Evolutionary conservation across 345 rosid genomes (phyloP).

Genomic region (Sapria himalayana): DNA sequence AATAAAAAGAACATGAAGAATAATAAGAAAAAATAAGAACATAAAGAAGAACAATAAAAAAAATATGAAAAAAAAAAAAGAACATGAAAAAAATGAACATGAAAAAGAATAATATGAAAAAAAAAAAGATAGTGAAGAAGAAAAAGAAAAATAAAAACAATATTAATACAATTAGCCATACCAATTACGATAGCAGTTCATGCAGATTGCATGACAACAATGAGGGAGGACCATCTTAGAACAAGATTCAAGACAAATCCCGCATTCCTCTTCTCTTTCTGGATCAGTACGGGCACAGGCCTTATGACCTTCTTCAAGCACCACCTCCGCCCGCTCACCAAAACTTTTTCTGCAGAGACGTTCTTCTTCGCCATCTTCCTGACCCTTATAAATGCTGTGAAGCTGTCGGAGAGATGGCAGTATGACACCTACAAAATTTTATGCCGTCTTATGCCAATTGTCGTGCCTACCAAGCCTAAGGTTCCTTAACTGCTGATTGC

Average conservation of each 20-base stretch:
- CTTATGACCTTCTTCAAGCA: slow-evolving; percentile 27
- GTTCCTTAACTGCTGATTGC: too few relatives aligned
- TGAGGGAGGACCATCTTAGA: slow-evolving; percentile 80
- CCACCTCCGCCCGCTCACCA: slow-evolving; percentile 21
- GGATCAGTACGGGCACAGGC: slow-evolving; percentile 26
- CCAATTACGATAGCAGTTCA: slow-evolving; percentile 93
- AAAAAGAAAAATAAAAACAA: neutral
- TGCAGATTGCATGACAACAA: slow-evolving; percentile 94
- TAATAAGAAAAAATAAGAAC: too few relatives aligned
- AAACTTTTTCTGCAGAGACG: slow-evolving; percentile 12
- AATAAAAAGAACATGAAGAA: too few relatives aligned
- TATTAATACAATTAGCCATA: slow-evolving; percentile 9
- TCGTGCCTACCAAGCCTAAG: too few relatives aligned
- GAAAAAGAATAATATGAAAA: too few relatives aligned
- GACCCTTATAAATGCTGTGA: slow-evolving; percentile 29
- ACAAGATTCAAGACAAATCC: slow-evolving; percentile 93
- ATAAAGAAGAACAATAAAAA: too few relatives aligned
- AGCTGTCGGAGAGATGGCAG: slow-evolving; percentile 75
- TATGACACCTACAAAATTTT: slow-evolving; percentile 61
- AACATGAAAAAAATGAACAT: too few relatives aligned
- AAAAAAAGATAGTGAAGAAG: neutral
- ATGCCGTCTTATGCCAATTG: too few relatives aligned
- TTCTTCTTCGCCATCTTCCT: slow-evolving; percentile 14
- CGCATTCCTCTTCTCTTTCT: slow-evolving; percentile 92
- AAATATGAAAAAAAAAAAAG: too few relatives aligned